Percentiles rank a stretch among this genome's conserved stretches.
phyloP scores from a whole-genome alignment of 768 basidiomycete species.

The Russula dissimulans region DNA sequence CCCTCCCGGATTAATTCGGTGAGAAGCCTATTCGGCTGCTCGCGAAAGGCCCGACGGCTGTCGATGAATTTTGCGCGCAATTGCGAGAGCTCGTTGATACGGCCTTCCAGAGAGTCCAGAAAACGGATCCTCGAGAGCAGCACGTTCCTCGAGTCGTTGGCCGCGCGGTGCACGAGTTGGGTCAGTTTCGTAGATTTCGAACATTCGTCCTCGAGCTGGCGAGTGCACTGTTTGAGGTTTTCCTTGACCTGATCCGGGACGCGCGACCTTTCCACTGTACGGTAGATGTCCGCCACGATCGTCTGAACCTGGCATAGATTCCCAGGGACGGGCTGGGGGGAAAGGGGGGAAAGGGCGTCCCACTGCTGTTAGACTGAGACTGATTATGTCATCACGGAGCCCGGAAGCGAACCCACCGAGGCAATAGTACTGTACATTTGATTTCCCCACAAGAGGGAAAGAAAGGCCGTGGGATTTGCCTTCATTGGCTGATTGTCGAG shows the following conservation, averaged over 20 bases:
- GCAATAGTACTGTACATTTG: too few relatives aligned
- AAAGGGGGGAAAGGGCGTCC: neutral
- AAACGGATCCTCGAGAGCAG: constrained; percentile 5
- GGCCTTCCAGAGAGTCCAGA: neutral
- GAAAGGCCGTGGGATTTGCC: neutral
- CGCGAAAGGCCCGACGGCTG: neutral
- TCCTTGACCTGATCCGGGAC: neutral
- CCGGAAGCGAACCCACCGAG: neutral
- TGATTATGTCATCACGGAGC: neutral
- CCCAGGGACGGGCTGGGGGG: constrained; percentile 1
- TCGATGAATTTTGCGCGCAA: constrained; percentile 4
- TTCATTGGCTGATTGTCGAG: neutral
- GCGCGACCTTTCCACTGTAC: neutral
- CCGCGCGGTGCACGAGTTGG: neutral
- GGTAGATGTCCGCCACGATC: neutral
- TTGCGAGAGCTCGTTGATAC: neutral
- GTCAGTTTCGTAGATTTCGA: neutral
- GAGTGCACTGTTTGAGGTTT: neutral
- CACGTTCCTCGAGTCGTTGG: neutral
- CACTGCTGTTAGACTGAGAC: neutral
- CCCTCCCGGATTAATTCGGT: neutral
- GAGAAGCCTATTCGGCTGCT: neutral
- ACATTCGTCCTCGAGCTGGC: constrained; percentile 9
- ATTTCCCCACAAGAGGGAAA: neutral
- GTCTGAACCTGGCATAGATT: neutral